Base-by-base conservation (phyloP, 805 yeast species). In the Wickerhamomyces kurtzmanii region DNA sequence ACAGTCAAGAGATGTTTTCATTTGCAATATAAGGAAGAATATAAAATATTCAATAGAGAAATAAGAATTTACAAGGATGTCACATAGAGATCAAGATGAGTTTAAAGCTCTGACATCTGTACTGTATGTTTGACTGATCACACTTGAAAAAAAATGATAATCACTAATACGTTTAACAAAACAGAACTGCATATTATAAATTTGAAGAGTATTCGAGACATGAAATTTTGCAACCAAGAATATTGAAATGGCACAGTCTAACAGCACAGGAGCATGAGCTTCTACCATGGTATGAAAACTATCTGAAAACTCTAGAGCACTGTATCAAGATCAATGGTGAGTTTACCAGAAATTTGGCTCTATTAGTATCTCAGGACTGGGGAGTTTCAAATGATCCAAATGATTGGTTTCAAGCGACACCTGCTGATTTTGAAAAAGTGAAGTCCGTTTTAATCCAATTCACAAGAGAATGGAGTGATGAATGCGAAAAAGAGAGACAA, bases 381-480 rank as follows among this genome's bases (percentile, higher is more conserved):
- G 76, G 71, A 0, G 64, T 60, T 2, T 32, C 57, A 0, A 18
- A 49, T 0, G 47, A 50, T 23, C 64, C 68, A 0, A 20, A 34
- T 1, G 36, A 42, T 4, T 73, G 79, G 79, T 42, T 47, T 6
- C 41, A 46, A 3, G 57, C 72, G 13, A 45, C 54, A 5, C 31
- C 32, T 13, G 37, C 47, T 4, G 82, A 75, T 34, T 62, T 57
- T 27, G 78, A 70, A 28, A 76, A 76, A 48, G 78, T 75, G 5
- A 47, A 68, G 25, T 59, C 75, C 2, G 57, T 74, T 0, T 45
- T 81, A 39, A 53, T 70, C 23, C 83, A 76, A 40, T 40, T 68
- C n/a, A 53, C 59, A 5, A 49, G 83, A 33, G 84, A 76, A 44
- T 76, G 84, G 83, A 57, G 73, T 17, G 43, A 42, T 5, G 72